These are phyloP conservation scores for Coemansia sp. DNA, from an alignment of 192 early-diverging fungal species.

Conservation along the genomic window DNA sequence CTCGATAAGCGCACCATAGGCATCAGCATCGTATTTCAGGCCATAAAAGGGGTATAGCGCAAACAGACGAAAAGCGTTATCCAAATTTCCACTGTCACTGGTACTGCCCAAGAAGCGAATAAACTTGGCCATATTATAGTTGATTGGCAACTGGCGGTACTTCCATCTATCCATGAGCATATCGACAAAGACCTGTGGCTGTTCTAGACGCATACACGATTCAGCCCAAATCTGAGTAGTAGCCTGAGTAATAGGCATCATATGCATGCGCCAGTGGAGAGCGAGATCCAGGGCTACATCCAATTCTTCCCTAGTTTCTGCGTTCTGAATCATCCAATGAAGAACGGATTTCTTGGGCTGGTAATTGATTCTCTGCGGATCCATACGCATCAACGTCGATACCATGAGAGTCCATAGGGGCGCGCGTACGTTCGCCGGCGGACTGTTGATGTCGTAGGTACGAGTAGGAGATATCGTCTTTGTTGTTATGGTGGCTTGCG, in stretches of 20 bases:
- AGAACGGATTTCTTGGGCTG: conserved; percentile 29
- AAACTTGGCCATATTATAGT: conserved; percentile 27
- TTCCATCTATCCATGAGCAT: conserved; percentile 52
- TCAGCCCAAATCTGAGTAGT: conserved; percentile 41
- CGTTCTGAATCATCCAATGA: conserved; percentile 39
- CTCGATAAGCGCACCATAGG: conserved; percentile 50
- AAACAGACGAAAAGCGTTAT: conserved; percentile 50
- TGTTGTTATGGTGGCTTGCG: not conserved
- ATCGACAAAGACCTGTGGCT: conserved; percentile 25
- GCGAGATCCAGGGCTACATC: conserved; percentile 25
- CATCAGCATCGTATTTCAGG: conserved; percentile 18
- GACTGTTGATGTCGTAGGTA: conserved; percentile 1
- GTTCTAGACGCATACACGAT: conserved; percentile 30
- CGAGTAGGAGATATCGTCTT: not conserved
- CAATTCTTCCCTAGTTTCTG: conserved; percentile 24
- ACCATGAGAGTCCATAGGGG: conserved; percentile 38
- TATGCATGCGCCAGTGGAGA: conserved; percentile 36
- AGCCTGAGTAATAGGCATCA: conserved; percentile 41
- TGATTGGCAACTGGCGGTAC: conserved; percentile 46
- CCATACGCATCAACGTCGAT: conserved; percentile 21
- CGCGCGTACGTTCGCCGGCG: conserved; percentile 18
- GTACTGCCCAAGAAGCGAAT: conserved; percentile 35
- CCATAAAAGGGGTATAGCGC: conserved; percentile 46
- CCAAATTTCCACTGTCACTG: conserved; percentile 12
- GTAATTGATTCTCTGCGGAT: not conserved